Evolutionary conservation across 495 filamentous ascomycete genomes (phyloP).

Genomic region (Neurospora cerealis): DNA sequence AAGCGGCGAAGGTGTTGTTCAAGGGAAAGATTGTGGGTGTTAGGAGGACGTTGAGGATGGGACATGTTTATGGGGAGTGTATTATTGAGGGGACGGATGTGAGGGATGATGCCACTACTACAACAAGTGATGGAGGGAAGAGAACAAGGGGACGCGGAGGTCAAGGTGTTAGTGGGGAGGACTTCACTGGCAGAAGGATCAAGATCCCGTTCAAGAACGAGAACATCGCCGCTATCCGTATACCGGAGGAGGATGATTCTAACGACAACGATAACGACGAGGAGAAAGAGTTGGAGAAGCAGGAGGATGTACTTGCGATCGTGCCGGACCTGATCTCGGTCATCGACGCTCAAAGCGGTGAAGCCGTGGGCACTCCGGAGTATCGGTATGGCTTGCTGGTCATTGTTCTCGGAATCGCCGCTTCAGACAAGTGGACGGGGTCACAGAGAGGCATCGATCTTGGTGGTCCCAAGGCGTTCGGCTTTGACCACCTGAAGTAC

Average conservation of each 20-base stretch:
- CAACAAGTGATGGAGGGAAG: background rate
- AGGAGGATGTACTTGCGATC: conserved; percentile 41
- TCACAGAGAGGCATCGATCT: conserved; percentile 39
- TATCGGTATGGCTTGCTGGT: conserved; percentile 51
- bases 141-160: background rate
- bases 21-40: conserved; percentile 54
- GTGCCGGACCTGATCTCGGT: conserved; percentile 54
- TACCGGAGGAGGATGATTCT: conserved; percentile 4
- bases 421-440: conserved; percentile 46
- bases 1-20: conserved; percentile 35
- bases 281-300: conserved; percentile 14
- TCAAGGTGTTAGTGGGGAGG: background rate
- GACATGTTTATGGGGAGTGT: conserved; percentile 44
- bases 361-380: conserved; percentile 51
- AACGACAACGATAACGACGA: background rate
- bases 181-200: conserved; percentile 26
- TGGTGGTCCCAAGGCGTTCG: conserved; percentile 43
- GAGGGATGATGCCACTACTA: conserved; percentile 1
- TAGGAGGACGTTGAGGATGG: conserved; percentile 42
- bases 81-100: conserved; percentile 40
- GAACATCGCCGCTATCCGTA: conserved; percentile 45
- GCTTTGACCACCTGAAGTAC: conserved; percentile 39
- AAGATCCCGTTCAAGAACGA: conserved; percentile 59
- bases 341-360: conserved; percentile 49
- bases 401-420: conserved; percentile 45